These are phyloP conservation scores for Saccharomyces hybrid DNA, from an alignment of 1,139 yeast species.

Conservation along the genomic window DNA sequence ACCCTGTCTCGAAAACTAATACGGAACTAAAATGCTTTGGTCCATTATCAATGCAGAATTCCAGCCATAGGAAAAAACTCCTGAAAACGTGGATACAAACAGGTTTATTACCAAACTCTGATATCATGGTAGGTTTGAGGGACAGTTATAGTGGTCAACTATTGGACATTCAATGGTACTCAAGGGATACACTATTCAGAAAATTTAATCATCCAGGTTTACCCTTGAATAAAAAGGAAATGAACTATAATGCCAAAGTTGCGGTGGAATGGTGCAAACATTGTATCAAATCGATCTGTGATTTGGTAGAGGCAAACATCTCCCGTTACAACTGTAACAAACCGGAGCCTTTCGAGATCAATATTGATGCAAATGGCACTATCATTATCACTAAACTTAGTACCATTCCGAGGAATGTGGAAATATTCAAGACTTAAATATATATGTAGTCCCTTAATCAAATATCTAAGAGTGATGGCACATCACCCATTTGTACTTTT, in stretches of 20 bases:
- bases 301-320: conserved; percentile 11
- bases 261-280: conserved; percentile 27
- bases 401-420: conserved; percentile 2
- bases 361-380: conserved; percentile 8
- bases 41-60: conserved; percentile 16
- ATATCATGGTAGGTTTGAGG: conserved; percentile 26
- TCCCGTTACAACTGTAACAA: neutral
- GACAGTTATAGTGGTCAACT: conserved; percentile 21
- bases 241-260: conserved; percentile 22
- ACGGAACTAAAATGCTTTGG: conserved; percentile 30
- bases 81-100: conserved; percentile 31
- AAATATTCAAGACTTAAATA: neutral
- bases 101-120: conserved; percentile 23
- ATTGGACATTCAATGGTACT: conserved; percentile 18
- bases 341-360: conserved; percentile 16
- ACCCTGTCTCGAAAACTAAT: conserved; percentile 14
- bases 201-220: conserved; percentile 16
- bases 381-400: conserved; percentile 3
- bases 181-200: conserved; percentile 15
- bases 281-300: conserved; percentile 16
- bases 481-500: too few species aligned
- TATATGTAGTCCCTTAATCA: too few species aligned
- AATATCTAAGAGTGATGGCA: too few species aligned
- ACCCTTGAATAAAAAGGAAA: conserved; percentile 11
- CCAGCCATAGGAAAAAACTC: conserved; percentile 25